phyloP scores from a whole-genome alignment of 139 green algal species.

The Chlamydomonas sp. region DNA sequence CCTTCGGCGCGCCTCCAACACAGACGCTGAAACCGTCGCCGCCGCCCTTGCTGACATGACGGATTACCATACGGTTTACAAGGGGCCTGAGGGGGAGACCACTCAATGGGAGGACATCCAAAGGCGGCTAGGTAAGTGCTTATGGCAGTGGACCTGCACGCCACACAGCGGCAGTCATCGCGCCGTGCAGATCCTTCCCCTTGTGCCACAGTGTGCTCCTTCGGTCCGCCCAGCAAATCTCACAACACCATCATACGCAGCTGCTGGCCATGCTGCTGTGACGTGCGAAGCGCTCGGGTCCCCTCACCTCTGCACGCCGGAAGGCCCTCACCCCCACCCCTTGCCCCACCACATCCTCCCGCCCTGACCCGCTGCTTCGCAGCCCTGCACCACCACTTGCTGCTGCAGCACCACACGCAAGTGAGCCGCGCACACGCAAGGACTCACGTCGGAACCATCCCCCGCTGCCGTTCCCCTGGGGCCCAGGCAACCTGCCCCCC shows the following conservation, averaged over 20 bases:
- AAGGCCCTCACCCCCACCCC: neutral
- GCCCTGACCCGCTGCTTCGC: neutral
- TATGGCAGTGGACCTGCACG: neutral
- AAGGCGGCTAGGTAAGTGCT: slow-evolving; percentile 1
- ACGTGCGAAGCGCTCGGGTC: too few species aligned
- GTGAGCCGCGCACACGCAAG: neutral
- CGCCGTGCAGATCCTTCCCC: too few species aligned
- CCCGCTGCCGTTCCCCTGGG: slow-evolving; percentile 41
- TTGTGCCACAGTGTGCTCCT: too few species aligned
- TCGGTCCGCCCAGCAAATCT: too few species aligned
- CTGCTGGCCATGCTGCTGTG: neutral
- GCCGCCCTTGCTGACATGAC: slow-evolving; percentile 49
- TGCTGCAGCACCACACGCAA: too few species aligned
- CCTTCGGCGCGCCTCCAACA: too few species aligned
- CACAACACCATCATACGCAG: neutral
- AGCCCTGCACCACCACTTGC: too few species aligned
- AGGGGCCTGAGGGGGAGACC: slow-evolving; percentile 64
- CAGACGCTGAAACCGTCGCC: too few species aligned
- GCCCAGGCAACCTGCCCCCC: slow-evolving; percentile 69
- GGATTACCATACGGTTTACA: slow-evolving; percentile 85
- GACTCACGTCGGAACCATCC: too few species aligned
- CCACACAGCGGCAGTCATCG: too few species aligned
- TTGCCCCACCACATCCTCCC: neutral
- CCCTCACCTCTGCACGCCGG: neutral
- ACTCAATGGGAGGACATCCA: slow-evolving; percentile 94